Percentiles rank a stretch among this genome's conserved stretches.
Conservation (phyloP, 495 filamentous ascomycete genomes). For the Trichoderma gamsii region DNA sequence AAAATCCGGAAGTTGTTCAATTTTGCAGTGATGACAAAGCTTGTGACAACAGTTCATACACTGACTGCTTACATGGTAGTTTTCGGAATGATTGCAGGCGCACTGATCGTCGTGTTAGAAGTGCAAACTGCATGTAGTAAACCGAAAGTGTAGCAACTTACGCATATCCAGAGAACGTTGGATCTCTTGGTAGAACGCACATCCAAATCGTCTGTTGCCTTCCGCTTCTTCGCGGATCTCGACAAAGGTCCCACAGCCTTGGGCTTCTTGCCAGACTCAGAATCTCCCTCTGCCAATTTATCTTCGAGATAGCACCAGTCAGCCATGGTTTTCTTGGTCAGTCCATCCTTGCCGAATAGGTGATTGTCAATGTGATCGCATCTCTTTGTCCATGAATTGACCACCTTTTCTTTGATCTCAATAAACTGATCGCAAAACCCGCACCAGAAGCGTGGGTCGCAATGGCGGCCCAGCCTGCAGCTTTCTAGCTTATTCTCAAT, state of each 20-base stretch:
- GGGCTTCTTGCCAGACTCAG: not conserved
- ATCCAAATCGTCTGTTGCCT: not conserved
- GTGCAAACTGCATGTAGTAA: not conserved
- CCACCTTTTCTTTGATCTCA: slow-evolving; percentile 45
- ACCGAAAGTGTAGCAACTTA: not conserved
- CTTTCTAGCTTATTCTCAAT: slow-evolving; percentile 44
- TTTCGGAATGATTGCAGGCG: not conserved
- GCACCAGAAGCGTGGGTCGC: slow-evolving; percentile 75
- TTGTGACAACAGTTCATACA: not conserved
- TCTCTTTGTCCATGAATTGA: slow-evolving; percentile 64
- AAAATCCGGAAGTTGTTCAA: not conserved
- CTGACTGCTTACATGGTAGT: not conserved
- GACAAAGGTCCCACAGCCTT: not conserved
- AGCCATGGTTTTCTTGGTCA: slow-evolving; percentile 26
- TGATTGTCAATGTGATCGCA: slow-evolving; percentile 88
- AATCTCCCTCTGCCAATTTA: not conserved
- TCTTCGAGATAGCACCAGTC: slow-evolving; percentile 34
- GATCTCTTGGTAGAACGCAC: not conserved
- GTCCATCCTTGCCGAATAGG: slow-evolving; percentile 44
- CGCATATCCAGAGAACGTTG: not conserved
- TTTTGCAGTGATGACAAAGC: not conserved
- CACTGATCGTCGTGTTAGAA: not conserved
- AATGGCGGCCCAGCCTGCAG: slow-evolving; percentile 63
- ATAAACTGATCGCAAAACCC: slow-evolving; percentile 69
- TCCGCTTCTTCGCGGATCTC: not conserved